Evolutionary conservation across 1,284 basidiomycete genomes (phyloP), one percentile per base, ranked within the genome.

Genomic region (Ceratobasidium sp.): DNA sequence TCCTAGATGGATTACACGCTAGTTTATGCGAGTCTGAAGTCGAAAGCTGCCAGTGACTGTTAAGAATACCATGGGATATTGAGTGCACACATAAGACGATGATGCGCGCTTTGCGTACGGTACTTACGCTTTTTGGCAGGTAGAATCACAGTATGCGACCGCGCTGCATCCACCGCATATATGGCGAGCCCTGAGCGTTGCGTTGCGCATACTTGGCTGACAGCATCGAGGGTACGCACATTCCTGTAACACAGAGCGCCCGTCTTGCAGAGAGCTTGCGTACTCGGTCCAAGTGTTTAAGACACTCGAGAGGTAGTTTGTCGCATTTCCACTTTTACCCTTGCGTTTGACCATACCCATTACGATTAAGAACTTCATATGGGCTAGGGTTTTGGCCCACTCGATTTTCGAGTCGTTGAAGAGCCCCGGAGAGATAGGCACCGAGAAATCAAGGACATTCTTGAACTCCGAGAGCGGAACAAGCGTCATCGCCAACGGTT

Each of bases 191-290:
- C 37, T 22, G 19, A 62, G 34, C 5, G 44, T 17, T 15, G 15
- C 15, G 15, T 66, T 44, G 8, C 19, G 22, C 4, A 44, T 66
- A 8, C 9, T 13, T 15, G 11, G 15, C 44, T 22, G 17, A 22
- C 11, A 49, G 25, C 64, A 66, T 66, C 64, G 64, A 29, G 64
- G 64, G 29, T 66, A 66, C 11, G 19, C 44, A 19, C 64, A 66
- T 15, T 49, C 17, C 19, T 19, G 46, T 17, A n/a, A 49, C 46
- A 15, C 15, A n/a, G 19, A 17, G 15, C 6, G 15, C 19, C 19
- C 19, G 19, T 15, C 46, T n/a, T 49, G 15, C 46, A 49, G 46
- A 11, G 46, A n/a, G 19, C 15, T 49, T 49, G 17, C 46, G 19
- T 19, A 49, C 19, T 15, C 11, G 46, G 46, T 17, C 46, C 46